Evolutionary conservation across 2,329 filamentous ascomycete genomes (phyloP).

Genomic region (Elsinoe batatas): DNA sequence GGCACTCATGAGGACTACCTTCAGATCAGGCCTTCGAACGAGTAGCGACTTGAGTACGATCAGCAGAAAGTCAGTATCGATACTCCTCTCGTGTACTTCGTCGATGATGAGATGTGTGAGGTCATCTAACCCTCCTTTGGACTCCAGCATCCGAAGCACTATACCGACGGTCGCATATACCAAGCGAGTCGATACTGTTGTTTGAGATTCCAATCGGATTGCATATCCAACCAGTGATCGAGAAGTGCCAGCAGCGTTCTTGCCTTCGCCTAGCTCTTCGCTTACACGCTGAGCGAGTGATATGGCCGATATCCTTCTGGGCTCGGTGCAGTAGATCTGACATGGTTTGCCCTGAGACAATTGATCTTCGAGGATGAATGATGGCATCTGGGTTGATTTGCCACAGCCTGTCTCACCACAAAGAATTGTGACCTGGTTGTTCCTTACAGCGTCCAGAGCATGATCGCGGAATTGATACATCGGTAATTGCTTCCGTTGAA

Average conservation of each 20-base stretch:
- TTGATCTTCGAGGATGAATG: constrained; percentile 84
- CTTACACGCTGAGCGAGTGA: constrained; percentile 88
- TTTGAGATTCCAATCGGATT: constrained; percentile 84
- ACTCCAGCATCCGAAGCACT: constrained; percentile 95
- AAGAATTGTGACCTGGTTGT: constrained; percentile 79
- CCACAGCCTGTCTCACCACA: constrained; percentile 96
- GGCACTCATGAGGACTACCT: constrained; percentile 93
- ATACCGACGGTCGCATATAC: constrained; percentile 86
- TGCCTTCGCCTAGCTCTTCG: constrained; percentile 82
- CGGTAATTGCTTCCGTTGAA: constrained; percentile 67
- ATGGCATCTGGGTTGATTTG: constrained; percentile 95
- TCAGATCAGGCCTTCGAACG: constrained; percentile 66
- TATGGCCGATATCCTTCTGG: constrained; percentile 89
- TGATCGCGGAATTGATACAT: constrained; percentile 79
- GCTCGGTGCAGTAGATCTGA: constrained; percentile 93
- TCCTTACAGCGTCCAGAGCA: constrained; percentile 66
- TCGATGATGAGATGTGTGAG: constrained; percentile 94
- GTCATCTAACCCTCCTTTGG: constrained; percentile 73
- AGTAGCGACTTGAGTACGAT: constrained; percentile 83
- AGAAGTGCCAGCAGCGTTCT: constrained; percentile 68
- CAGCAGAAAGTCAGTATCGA: constrained; percentile 91
- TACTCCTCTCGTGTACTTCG: constrained; percentile 91
- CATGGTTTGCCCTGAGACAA: constrained; percentile 69
- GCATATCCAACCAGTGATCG: constrained; percentile 88
- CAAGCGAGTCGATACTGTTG: constrained; percentile 68